Percentiles rank a stretch among this genome's conserved stretches.
These are phyloP conservation scores for Adansonia grandidieri DNA, from an alignment of 441 rosid species.

Conservation along the genomic window DNA sequence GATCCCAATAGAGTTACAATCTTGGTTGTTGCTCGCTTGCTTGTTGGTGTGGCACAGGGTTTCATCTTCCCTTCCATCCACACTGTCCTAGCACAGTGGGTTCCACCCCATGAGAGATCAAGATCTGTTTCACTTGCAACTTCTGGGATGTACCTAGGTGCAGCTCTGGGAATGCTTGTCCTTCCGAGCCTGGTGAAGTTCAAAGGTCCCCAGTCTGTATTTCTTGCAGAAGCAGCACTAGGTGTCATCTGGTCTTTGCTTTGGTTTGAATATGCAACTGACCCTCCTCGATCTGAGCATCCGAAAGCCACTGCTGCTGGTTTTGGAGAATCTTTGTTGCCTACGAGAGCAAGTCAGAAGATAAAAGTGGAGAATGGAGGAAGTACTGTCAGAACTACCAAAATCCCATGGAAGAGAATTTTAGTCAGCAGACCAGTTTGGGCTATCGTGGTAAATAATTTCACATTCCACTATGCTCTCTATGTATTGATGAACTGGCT, in stretches of 20 bases:
- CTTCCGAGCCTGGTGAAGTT: constrained; percentile 85
- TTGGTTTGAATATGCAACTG: constrained; percentile 78
- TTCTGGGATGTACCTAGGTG: constrained; percentile 95
- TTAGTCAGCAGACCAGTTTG: constrained; percentile 70
- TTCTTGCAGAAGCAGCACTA: constrained; percentile 81
- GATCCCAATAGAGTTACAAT: constrained; percentile 73
- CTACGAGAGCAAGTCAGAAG: constrained; percentile 62
- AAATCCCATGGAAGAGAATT: constrained; percentile 89
- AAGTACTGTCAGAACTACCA: constrained; percentile 43
- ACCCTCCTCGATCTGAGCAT: constrained; percentile 87
- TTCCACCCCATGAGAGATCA: constrained; percentile 93
- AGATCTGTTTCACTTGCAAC: constrained; percentile 92
- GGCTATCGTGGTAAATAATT: constrained; percentile 91
- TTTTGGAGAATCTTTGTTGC: constrained; percentile 77
- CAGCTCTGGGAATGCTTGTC: constrained; percentile 90
- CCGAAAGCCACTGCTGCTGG: constrained; percentile 89
- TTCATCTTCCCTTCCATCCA: constrained; percentile 96
- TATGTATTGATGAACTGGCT: constrained; percentile 98
- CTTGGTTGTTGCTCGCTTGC: constrained; percentile 79
- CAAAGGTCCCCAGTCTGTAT: constrained; percentile 82
- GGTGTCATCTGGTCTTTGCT: constrained; percentile 87
- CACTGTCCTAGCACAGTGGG: constrained; percentile 97
- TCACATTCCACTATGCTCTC: constrained; percentile 90
- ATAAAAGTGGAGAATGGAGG: constrained; percentile 58
- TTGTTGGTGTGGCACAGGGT: constrained; percentile 96